phyloP scores from a whole-genome alignment of 306 rosid genomes.

The Senna tora region DNA sequence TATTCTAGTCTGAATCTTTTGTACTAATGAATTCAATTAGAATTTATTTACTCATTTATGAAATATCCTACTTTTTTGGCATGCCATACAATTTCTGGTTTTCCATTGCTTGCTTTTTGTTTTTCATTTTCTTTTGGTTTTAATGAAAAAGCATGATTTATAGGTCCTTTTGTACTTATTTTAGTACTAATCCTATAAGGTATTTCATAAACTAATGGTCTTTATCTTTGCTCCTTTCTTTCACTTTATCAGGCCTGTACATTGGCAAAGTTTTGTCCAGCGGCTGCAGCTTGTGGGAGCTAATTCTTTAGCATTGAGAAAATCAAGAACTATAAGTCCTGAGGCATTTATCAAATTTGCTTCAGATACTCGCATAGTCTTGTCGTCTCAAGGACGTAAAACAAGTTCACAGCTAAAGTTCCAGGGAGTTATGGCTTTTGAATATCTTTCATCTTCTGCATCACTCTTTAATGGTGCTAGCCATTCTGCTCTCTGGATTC shows the following conservation, averaged over 20 bases:
- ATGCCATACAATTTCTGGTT: constrained; percentile 27
- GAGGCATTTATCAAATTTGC: constrained; percentile 64
- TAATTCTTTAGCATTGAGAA: constrained; percentile 74
- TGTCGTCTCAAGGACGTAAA: constrained; percentile 68
- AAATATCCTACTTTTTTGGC: constrained; percentile 3
- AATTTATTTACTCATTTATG: constrained; percentile 20
- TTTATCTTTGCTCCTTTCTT: constrained; percentile 30
- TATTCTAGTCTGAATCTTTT: constrained; percentile 1
- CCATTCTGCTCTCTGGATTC: constrained; percentile 93
- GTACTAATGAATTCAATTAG: constrained; percentile 3
- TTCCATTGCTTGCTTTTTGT: not conserved
- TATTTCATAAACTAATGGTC: constrained; percentile 22
- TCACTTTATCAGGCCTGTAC: constrained; percentile 68
- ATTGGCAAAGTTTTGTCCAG: constrained; percentile 71
- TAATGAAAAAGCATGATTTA: constrained; percentile 16
- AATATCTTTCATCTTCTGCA: constrained; percentile 76
- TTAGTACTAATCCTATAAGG: constrained; percentile 8
- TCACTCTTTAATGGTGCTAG: constrained; percentile 75
- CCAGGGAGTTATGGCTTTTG: constrained; percentile 71
- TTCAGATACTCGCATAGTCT: constrained; percentile 52
- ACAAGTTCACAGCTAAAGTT: constrained; percentile 72
- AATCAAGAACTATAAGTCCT: constrained; percentile 66
- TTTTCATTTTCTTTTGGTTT: constrained; percentile 1
- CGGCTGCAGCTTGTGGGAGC: constrained; percentile 63
- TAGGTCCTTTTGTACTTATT: constrained; percentile 1